Evolutionary conservation across 345 rosid genomes (phyloP).

Genomic region (Aquilaria yunnanensis): DNA sequence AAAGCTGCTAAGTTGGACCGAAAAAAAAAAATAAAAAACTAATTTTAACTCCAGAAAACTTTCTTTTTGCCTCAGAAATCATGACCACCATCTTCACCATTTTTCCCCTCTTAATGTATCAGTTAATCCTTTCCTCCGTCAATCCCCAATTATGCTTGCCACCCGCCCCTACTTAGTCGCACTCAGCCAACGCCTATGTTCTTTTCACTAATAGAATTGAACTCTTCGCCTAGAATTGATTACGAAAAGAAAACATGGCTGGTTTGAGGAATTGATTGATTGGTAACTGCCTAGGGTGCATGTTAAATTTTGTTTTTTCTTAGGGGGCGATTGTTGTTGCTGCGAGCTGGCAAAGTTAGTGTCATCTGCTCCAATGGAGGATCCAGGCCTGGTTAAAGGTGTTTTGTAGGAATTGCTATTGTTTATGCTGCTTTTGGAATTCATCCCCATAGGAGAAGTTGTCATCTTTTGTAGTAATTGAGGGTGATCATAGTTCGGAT

Average conservation of each 20-base stretch:
- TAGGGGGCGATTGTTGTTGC: constrained; percentile 30
- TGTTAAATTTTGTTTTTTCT: constrained; percentile 67
- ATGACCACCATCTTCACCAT: no score
- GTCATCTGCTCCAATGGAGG: constrained; percentile 22
- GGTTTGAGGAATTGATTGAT: constrained; percentile 10
- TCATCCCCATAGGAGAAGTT: constrained; percentile 66
- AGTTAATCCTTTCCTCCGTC: no score
- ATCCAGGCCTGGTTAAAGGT: constrained; percentile 18
- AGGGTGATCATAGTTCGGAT: no score
- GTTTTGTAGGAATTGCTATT: constrained; percentile 13
- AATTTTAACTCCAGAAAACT: no score
- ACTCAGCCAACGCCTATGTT: no score
- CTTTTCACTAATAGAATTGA: no score
- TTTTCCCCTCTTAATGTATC: no score
- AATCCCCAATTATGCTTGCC: no score
- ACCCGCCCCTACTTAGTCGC: no score
- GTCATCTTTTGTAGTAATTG: constrained; percentile 26
- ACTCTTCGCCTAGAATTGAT: not conserved
- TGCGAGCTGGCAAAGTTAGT: constrained; percentile 26
- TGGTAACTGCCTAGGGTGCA: constrained; percentile 60
- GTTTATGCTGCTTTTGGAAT: constrained; percentile 25
- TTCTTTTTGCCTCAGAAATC: no score
- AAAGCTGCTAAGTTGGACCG: no score
- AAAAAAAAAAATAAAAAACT: no score
- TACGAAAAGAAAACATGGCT: not conserved